Percentiles rank a stretch among this genome's conserved stretches.
Conservation (phyloP, 1,284 basidiomycete species). For the Ceratobasidium sp. region DNA sequence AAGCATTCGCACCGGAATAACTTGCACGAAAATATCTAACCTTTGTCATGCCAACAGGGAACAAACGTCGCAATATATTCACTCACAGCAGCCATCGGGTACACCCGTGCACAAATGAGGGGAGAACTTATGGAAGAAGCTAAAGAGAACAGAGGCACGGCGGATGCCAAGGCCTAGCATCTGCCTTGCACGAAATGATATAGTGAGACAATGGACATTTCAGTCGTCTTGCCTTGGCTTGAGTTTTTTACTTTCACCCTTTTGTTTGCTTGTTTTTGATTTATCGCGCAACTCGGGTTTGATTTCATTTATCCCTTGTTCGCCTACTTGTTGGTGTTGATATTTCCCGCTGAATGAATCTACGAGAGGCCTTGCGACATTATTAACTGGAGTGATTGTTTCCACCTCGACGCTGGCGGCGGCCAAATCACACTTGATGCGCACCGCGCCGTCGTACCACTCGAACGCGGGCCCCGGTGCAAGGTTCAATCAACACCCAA, state of each 20-base stretch:
- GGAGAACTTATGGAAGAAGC: slow-evolving; percentile 77
- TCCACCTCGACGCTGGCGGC: not conserved
- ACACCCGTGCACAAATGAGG: slow-evolving; percentile 70
- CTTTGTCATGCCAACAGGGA: slow-evolving; percentile 63
- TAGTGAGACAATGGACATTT: slow-evolving; percentile 11
- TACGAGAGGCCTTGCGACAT: slow-evolving; percentile 14
- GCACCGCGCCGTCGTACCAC: not conserved
- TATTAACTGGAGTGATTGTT: not conserved
- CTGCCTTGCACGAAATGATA: slow-evolving; percentile 6
- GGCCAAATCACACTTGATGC: not conserved
- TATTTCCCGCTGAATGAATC: not conserved
- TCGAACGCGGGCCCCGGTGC: not conserved
- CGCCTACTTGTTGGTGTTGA: not conserved
- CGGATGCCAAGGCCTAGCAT: slow-evolving; percentile 55
- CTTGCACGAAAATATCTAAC: not conserved
- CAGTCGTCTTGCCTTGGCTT: slow-evolving; percentile 32
- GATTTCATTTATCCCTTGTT: not conserved
- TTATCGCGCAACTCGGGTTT: not conserved
- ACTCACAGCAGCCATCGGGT: slow-evolving; percentile 74
- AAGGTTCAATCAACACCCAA: too few relatives aligned
- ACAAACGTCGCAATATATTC: slow-evolving; percentile 82
- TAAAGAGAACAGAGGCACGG: slow-evolving; percentile 70
- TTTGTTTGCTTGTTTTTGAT: not conserved
- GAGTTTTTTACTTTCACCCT: not conserved
- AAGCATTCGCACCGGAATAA: slow-evolving; percentile 51